Evolutionary conservation across 2,329 filamentous ascomycete genomes (phyloP), one percentile per base, ranked within the genome.

Genomic region (Paecilomyces formosus): DNA sequence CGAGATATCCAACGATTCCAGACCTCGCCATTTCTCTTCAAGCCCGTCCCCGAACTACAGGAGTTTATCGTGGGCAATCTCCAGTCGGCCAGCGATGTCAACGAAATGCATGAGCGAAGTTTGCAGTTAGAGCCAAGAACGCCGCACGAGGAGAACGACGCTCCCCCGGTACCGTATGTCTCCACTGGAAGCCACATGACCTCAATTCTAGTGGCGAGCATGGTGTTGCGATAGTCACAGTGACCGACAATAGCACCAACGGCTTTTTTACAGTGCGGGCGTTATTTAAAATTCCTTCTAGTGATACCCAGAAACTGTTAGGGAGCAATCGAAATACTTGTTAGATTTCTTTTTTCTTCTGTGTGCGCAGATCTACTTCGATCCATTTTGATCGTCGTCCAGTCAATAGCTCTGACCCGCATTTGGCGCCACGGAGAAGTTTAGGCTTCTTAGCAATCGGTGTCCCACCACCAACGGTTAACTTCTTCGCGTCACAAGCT

Each of bases 81-180:
- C 89, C 87, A 92, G 75, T 87, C 87, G 13, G 91, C 93, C 1
- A 88, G 89, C 52, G 92, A 97, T 71, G 90, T 97, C 60, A 90
- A 96, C 72, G 91, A 96, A 78, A 95, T 96, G 92, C 97, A 97
- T 79, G 90, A 96, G 76, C 91, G 90, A 81, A 96, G 90, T 76
- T 79, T 97, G 75, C 81, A 86, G 68, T 85, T 97, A 58, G 93
- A 97, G 75, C 92, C 93, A 61, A 85, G 92, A 66, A 92, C 39
- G 39, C 39, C 96, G 78, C 84, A 92, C 67, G 92, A 96, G 78
- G 92, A 97, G 71, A 92, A 96, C 78, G 96, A 96, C 81, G 95
- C 96, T 79, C 91, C 56, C 12, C 30, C 54, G 5, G 39, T 33
- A 1, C 55, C 39, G n/a, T 61, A 63, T 50, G 55, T 58, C 0